Base-by-base conservation (phyloP, 257 asterid species). In the Solanum etuberosum region DNA sequence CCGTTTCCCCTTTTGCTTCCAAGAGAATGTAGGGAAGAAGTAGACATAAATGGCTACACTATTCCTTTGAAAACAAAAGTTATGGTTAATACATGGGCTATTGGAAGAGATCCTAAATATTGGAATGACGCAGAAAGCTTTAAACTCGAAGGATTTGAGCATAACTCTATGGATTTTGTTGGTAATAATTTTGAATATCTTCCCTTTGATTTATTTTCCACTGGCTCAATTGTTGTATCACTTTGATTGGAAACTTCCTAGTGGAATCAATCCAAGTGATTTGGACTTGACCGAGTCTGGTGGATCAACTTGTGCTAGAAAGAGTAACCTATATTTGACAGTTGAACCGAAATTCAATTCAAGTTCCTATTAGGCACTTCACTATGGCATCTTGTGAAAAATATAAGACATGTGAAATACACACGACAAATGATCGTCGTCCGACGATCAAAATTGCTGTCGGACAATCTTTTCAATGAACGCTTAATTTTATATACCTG, bases 21-120 rank as follows among this genome's bases (percentile, higher is more conserved):
- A 21, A 88, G 86, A 6, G 90, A 88, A 76, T 61, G 85, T 21
- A 40, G 42, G 15, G 73, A 73, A 34, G 72, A 23, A 40, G 35
- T 51, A 51, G 77, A 88, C 27, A 73, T 88, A 63, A 46, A 31
- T 6, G 88, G 83, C 1, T 84, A 84, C 4, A 83, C 5, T 2
- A 76, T 84, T 23, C 90, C 90, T 1, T 46, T 40, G 21, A 88
- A 88, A 27, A 14, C 86, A 2, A 88, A 76, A 32, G 82, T 59
- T 18, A 2, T 83, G 13, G 48, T 83, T 57, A 87, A 87, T 12
- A 54, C 11, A 2, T 88, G 90, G 88, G 90, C 88, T 4, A 84
- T 88, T 7, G 74, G 74, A 3, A 85, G 88, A 77, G 86, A 88
- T 31, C 82, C 89, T 11, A 70, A 11, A 25, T 57, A 20, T 12